Percentiles rank a stretch among this genome's conserved stretches.
Evolutionary conservation across 345 rosid genomes (phyloP).

Genomic region (Crucihimalaya himalaica): DNA sequence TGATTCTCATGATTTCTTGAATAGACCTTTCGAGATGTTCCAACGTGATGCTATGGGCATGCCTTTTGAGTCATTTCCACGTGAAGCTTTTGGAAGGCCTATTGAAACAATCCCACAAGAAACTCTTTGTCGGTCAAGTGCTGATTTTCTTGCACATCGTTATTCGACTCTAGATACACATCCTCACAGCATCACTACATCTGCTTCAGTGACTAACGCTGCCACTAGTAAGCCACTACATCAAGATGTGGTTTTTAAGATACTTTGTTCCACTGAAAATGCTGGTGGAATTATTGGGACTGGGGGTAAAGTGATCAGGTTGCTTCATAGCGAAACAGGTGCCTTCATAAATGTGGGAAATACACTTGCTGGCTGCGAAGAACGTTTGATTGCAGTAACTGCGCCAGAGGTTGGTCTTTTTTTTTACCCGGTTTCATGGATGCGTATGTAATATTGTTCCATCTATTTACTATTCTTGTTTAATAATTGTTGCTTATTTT

Average conservation of each 20-base stretch:
- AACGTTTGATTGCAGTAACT: slow-evolving; percentile 69
- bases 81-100: slow-evolving; percentile 31
- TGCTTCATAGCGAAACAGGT: slow-evolving; percentile 82
- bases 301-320: slow-evolving; percentile 68
- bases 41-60: slow-evolving; percentile 35
- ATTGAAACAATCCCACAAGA: slow-evolving; percentile 29
- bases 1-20: slow-evolving; percentile 37
- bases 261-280: slow-evolving; percentile 76
- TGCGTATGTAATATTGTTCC: slow-evolving; percentile 11
- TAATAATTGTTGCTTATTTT: slow-evolving; percentile 32
- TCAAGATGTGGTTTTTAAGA: slow-evolving; percentile 57
- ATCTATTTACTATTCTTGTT: slow-evolving; percentile 16
- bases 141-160: slow-evolving; percentile 32
- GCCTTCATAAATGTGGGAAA: slow-evolving; percentile 73
- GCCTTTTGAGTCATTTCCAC: slow-evolving; percentile 29
- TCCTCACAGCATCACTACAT: slow-evolving; percentile 16
- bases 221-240: slow-evolving; percentile 48
- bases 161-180: slow-evolving; percentile 16
- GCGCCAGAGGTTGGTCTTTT: slow-evolving; percentile 70
- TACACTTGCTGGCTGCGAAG: slow-evolving; percentile 63
- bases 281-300: slow-evolving; percentile 87
- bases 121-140: slow-evolving; percentile 29
- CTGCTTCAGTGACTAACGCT: slow-evolving; percentile 39
- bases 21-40: slow-evolving; percentile 34
- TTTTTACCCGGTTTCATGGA: slow-evolving; percentile 17